Evolutionary conservation across 306 rosid species (phyloP), one percentile per base, ranked within the genome.

Genomic region (Quercus dentata): DNA sequence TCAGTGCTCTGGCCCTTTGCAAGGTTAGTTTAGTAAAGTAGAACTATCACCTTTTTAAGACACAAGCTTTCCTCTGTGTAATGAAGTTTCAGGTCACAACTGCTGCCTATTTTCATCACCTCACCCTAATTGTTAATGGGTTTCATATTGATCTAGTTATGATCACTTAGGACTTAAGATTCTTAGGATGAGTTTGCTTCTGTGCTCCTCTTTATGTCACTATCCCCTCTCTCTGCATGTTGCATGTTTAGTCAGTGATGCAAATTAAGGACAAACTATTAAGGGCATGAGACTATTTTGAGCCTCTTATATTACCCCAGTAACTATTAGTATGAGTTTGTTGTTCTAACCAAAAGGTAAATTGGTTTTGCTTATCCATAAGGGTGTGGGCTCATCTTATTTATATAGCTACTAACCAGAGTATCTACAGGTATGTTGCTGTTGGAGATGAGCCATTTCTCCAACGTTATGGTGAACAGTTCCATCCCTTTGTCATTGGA

Each of bases 391-490:
- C 71, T 74, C 59, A 23, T 75, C 86, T 51, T 73, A 63, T 64
- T 25, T 71, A 23, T 73, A 63, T 41, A 41, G 46, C 20, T 56
- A 65, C 83, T 87, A 72, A 85, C 81, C 21, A 38, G 62, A 19
- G 56, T 51, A 64, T 74, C 20, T 85, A 76, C 91, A 94, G 99
- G 85, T 90, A 92, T 74, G 88, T 94, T 84, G 95, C 99, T 57
- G 92, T 94, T 51, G 99, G 99, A 75, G 95, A 92, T 54, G 97
- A 94, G 57, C 92, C 97, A 14, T 92, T 90, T 87, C 99, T 90
- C 56, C 91, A 76, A 87, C 83, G 83, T 68, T 92, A 90, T 52
- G 94, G 91, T 9, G 88, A 89, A 74, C 97, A 86, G 80, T 94
- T 90, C 75, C 88, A 82, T 74, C 94, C 99, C 72, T 92, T 86